These are phyloP conservation scores for Polychaeton citri DNA, from an alignment of 2,329 filamentous ascomycete genomes.

Conservation along the genomic window DNA sequence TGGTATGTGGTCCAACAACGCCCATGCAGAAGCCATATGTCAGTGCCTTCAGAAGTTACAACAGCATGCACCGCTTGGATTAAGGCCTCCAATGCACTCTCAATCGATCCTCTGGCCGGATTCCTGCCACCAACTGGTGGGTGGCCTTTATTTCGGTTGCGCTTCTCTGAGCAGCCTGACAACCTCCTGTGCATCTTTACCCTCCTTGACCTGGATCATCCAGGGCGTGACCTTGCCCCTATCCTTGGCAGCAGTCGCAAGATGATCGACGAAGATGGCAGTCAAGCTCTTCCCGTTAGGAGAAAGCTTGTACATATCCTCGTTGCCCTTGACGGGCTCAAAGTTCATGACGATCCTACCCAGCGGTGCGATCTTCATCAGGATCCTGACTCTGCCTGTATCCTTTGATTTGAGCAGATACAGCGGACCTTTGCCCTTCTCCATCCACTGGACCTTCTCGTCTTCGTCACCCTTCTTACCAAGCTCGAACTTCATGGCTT, in stretches of 20 bases:
- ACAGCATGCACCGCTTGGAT: no score
- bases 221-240: constrained; percentile 53
- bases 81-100: no score
- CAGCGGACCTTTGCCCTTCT: constrained; percentile 57
- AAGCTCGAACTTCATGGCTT: constrained; percentile 48
- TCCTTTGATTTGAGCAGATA: constrained; percentile 62
- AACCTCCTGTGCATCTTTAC: constrained; percentile 37
- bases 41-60: no score
- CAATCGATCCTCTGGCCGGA: no score
- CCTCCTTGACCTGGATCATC: constrained; percentile 56
- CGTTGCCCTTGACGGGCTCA: constrained; percentile 42
- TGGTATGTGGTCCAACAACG: no score
- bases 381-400: constrained; percentile 51
- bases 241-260: constrained; percentile 27
- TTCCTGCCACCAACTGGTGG: no score
- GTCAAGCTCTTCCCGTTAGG: constrained; percentile 33
- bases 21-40: no score
- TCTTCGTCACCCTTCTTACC: constrained; percentile 36
- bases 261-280: constrained; percentile 23
- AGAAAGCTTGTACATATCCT: constrained; percentile 29
- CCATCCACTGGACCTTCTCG: constrained; percentile 50
- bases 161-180: constrained; percentile 29
- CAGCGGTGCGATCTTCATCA: constrained; percentile 62
- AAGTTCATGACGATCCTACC: constrained; percentile 65
- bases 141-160: background rate